Evolutionary conservation across 1,284 basidiomycete genomes (phyloP).

Genomic region (Marasmius sp.): DNA sequence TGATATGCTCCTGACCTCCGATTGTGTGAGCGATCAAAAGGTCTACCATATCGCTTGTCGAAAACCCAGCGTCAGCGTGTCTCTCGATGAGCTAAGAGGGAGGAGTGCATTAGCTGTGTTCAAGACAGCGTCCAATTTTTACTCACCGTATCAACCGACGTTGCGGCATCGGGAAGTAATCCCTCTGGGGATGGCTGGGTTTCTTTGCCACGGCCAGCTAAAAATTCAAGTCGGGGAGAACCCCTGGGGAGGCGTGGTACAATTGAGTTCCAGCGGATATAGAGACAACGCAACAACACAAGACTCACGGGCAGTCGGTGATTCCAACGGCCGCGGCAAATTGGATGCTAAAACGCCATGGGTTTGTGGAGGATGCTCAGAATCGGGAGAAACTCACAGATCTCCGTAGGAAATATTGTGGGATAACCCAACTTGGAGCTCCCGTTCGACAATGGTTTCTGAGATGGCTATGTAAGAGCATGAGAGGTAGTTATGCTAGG

Average conservation of each 20-base stretch:
- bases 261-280: not conserved
- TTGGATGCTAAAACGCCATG: conserved; percentile 30
- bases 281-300: not conserved
- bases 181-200: conserved; percentile 25
- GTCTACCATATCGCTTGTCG: conserved; percentile 34
- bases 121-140: not conserved
- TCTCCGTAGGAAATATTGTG: conserved; percentile 36
- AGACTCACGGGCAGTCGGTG: conserved; percentile 27
- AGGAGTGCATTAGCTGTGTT: conserved; percentile 16
- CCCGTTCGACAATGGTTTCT: not conserved
- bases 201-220: conserved; percentile 31
- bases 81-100: conserved; percentile 32
- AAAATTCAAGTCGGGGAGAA: conserved; percentile 33
- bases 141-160: conserved; percentile 14
- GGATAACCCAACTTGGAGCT: not conserved
- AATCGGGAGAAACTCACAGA: conserved; percentile 26
- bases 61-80: conserved; percentile 39
- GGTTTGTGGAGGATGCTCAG: not conserved
- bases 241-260: conserved; percentile 14
- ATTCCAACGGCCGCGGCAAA: conserved; percentile 42
- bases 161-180: conserved; percentile 27
- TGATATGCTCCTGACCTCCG: conserved; percentile 29
- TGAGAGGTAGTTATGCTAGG: not conserved
- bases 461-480: not conserved
- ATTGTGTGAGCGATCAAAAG: conserved; percentile 38